phyloP scores from a whole-genome alignment of 2,329 filamentous ascomycete species.

The Phialemoniopsis sp. region DNA sequence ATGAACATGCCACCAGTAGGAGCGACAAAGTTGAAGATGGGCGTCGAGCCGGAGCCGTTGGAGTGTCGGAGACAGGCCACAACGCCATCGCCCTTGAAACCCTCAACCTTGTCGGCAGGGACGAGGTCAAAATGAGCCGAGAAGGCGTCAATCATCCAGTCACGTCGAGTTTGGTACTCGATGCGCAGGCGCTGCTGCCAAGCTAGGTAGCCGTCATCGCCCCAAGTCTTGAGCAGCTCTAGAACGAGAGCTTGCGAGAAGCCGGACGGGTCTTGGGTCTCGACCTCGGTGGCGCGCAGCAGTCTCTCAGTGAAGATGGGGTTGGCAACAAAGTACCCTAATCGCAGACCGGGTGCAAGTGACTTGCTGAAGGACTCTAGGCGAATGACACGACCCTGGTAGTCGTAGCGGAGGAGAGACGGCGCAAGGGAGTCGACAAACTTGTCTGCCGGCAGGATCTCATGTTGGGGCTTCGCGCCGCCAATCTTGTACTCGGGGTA shows the following conservation, averaged over 20 bases:
- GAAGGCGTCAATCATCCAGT: slow-evolving; percentile 59
- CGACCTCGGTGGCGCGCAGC: slow-evolving; percentile 33
- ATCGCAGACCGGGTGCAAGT: slow-evolving; percentile 59
- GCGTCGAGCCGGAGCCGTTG: slow-evolving; percentile 1
- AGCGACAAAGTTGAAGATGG: slow-evolving; percentile 21
- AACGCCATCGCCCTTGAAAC: slow-evolving; percentile 9
- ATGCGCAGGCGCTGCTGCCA: slow-evolving; percentile 68
- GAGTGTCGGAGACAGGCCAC: slow-evolving; percentile 12
- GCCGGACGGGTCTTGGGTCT: slow-evolving; percentile 65
- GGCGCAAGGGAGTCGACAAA: slow-evolving; percentile 14
- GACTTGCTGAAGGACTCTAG: slow-evolving; percentile 71
- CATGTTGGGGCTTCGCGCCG: neutral
- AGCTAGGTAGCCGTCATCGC: slow-evolving; percentile 67
- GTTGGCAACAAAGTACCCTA: slow-evolving; percentile 57
- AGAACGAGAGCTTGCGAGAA: slow-evolving; percentile 47
- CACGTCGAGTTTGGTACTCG: slow-evolving; percentile 63
- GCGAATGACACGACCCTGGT: slow-evolving; percentile 37
- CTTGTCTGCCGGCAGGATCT: neutral
- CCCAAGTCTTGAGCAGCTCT: slow-evolving; percentile 55
- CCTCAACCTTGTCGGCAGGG: slow-evolving; percentile 10
- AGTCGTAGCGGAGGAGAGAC: slow-evolving; percentile 17
- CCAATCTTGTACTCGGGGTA: slow-evolving; percentile 11
- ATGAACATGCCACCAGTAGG: slow-evolving; percentile 25
- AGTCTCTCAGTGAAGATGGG: slow-evolving; percentile 21
- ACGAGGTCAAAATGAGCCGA: slow-evolving; percentile 11